Conservation (phyloP, 2,329 filamentous ascomycete species). For the Fusarium xyrophilum region DNA sequence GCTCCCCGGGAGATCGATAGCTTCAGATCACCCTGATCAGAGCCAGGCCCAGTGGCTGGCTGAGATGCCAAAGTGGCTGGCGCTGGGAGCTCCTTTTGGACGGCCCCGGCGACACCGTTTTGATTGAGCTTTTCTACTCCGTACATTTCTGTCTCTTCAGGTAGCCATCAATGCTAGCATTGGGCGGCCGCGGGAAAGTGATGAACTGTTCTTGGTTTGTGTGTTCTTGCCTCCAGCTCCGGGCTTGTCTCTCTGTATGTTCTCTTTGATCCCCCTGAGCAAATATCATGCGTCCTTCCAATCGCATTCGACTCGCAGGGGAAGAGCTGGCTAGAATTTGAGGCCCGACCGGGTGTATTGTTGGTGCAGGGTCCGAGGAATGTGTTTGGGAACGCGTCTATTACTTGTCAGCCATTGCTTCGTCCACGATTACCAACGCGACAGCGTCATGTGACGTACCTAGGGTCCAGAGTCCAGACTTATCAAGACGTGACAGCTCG, state of each 20-base stretch:
- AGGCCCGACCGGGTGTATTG: not conserved
- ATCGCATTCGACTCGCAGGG: too few species aligned
- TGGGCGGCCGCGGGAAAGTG: too few species aligned
- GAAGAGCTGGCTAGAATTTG: too few species aligned
- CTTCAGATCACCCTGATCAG: not conserved
- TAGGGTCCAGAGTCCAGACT: not conserved
- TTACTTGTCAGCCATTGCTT: not conserved
- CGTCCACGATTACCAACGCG: rapidly evolving
- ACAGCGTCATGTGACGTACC: not conserved
- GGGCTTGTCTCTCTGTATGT: too few species aligned
- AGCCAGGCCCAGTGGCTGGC: conserved; percentile 1
- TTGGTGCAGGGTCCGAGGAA: not conserved
- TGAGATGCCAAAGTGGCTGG: conserved; percentile 17
- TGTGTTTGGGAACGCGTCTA: not conserved
- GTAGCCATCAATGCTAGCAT: too few species aligned
- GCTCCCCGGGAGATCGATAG: not conserved
- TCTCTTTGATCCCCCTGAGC: too few species aligned
- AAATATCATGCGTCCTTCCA: too few species aligned
- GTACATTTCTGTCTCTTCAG: too few species aligned
- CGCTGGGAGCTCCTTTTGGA: not conserved
- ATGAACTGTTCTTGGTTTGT: too few species aligned
- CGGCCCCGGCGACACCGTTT: too few species aligned
- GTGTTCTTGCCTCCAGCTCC: too few species aligned
- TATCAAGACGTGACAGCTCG: not conserved
- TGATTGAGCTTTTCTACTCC: too few species aligned